Evolutionary conservation across 495 filamentous ascomycete species (phyloP).

Genomic region (Tuber borchii): DNA sequence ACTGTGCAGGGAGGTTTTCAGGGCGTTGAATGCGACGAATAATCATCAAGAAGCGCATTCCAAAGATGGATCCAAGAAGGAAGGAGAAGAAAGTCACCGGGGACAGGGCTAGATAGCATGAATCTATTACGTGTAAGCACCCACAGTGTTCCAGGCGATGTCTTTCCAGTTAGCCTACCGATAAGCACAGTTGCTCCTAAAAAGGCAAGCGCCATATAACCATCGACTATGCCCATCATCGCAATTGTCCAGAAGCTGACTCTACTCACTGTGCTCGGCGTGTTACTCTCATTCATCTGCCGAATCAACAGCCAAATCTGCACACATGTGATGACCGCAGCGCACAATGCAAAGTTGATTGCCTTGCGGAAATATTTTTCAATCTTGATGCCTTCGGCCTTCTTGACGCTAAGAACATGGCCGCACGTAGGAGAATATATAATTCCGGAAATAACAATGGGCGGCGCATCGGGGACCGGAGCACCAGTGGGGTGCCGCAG

Average conservation of each 20-base stretch:
- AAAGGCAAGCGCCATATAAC: conserved; percentile 44
- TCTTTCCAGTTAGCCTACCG: conserved; percentile 22
- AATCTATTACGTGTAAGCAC: conserved; percentile 57
- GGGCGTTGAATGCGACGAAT: conserved; percentile 83
- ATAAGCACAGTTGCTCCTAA: conserved; percentile 34
- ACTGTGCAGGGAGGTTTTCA: conserved; percentile 53
- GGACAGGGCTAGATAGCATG: conserved; percentile 62
- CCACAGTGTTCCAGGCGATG: conserved; percentile 9
- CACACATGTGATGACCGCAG: conserved; percentile 56
- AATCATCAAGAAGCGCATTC: conserved; percentile 78
- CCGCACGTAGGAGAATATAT: conserved; percentile 92
- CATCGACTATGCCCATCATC: conserved; percentile 82
- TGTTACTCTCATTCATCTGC: conserved; percentile 86
- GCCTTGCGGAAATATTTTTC: conserved; percentile 64
- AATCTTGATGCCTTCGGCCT: conserved; percentile 70
- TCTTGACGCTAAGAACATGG: conserved; percentile 82
- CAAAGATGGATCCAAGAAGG: conserved; percentile 64
- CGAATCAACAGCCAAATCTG: conserved; percentile 70
- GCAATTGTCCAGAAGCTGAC: conserved; percentile 83
- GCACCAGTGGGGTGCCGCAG: conserved; percentile 77
- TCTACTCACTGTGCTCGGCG: conserved; percentile 85
- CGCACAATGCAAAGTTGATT: conserved; percentile 60
- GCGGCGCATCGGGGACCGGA: conserved; percentile 60
- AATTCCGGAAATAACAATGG: conserved; percentile 71
- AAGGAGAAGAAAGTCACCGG: conserved; percentile 65